phyloP scores from a whole-genome alignment of 805 yeast genomes.

The Teunomyces kruisii region DNA sequence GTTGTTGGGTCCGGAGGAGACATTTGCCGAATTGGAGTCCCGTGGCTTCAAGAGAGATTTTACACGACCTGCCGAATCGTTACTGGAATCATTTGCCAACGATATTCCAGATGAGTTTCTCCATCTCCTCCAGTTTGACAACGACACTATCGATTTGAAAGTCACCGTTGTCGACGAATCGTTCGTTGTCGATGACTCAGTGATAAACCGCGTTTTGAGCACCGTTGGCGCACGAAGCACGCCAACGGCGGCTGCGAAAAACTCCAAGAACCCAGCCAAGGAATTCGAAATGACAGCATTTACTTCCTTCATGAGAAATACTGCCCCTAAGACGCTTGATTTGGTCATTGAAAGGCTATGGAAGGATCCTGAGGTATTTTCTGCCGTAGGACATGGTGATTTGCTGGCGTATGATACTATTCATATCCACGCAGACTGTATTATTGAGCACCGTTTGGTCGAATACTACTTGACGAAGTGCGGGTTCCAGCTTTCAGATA shows the following conservation, averaged over 20 bases:
- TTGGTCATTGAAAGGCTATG: constrained; percentile 18
- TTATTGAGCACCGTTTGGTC: constrained; percentile 50
- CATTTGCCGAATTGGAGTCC: constrained; percentile 21
- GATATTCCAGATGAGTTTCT: constrained; percentile 26
- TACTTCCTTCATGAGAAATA: constrained; percentile 48
- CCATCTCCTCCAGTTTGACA: constrained; percentile 19
- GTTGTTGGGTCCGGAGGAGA: constrained; percentile 24
- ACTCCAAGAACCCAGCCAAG: constrained; percentile 3
- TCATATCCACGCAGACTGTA: constrained; percentile 39
- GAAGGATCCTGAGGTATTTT: constrained; percentile 8
- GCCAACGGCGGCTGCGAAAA: background rate
- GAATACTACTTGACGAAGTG: constrained; percentile 43
- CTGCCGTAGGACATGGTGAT: constrained; percentile 2
- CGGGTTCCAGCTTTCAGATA: constrained; percentile 31
- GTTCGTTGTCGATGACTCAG: constrained; percentile 15
- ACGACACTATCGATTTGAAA: constrained; percentile 12
- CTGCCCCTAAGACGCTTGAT: constrained; percentile 31
- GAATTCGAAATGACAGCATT: constrained; percentile 51
- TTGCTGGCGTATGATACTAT: constrained; percentile 13
- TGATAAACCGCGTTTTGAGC: constrained; percentile 24
- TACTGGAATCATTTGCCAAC: constrained; percentile 20
- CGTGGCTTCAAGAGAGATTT: constrained; percentile 27
- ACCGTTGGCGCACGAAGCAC: constrained; percentile 22
- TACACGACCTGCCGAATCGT: constrained; percentile 14
- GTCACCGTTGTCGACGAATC: constrained; percentile 16